phyloP scores from a whole-genome alignment of 768 basidiomycete genomes.

The Tulasnella sp. region DNA sequence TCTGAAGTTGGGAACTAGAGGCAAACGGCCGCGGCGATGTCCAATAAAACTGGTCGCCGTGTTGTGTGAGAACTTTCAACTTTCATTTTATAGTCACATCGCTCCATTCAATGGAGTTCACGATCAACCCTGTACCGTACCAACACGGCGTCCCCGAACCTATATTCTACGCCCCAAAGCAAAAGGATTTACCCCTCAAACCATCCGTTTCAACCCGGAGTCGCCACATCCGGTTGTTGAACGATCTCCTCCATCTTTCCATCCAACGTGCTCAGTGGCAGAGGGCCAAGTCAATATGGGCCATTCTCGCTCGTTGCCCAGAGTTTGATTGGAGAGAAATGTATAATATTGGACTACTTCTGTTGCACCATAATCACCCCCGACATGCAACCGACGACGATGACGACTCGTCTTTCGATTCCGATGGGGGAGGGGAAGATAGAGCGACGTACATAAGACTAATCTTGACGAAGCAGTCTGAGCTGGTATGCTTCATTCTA shows the following conservation, averaged over 20 bases:
- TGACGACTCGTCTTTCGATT: constrained; percentile 24
- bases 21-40: too few species aligned
- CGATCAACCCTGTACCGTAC: too few species aligned
- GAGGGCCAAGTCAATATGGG: constrained; percentile 59
- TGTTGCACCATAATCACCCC: neutral
- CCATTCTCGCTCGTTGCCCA: constrained; percentile 60
- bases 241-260: constrained; percentile 59
- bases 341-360: constrained; percentile 57
- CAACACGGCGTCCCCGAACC: too few species aligned
- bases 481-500: constrained; percentile 39
- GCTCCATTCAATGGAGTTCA: too few species aligned
- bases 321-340: constrained; percentile 62
- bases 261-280: constrained; percentile 52
- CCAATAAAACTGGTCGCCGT: too few species aligned
- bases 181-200: neutral
- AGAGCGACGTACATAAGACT: constrained; percentile 36
- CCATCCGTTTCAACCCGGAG: neutral
- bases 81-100: too few species aligned
- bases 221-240: constrained; percentile 53
- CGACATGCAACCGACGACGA: constrained; percentile 20
- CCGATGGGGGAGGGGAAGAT: constrained; percentile 22
- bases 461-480: constrained; percentile 58
- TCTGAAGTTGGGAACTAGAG: too few species aligned
- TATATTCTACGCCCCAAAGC: neutral
- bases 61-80: too few species aligned